Evolutionary conservation across 2,329 filamentous ascomycete species (phyloP).

Genomic region (Penicillium sp.): DNA sequence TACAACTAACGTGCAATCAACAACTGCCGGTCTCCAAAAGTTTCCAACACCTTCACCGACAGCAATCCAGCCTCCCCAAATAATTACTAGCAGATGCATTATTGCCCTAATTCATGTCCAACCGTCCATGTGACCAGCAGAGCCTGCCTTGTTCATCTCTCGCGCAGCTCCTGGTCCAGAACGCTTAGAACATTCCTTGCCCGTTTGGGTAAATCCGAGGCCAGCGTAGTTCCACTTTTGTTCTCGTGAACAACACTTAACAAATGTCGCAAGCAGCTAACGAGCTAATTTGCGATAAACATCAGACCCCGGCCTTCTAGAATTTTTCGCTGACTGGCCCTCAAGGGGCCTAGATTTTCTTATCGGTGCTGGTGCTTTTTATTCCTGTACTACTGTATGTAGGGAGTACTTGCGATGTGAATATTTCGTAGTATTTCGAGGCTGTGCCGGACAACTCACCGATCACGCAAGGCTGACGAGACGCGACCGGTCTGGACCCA

Average conservation of each 20-base stretch:
- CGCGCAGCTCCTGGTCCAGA: neutral
- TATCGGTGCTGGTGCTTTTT: neutral
- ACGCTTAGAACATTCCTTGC: neutral
- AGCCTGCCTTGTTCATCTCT: neutral
- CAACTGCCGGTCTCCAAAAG: neutral
- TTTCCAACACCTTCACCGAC: neutral
- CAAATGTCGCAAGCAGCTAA: neutral
- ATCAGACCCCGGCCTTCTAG: conserved; percentile 6
- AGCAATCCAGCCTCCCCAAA: neutral
- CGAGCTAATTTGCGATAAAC: conserved; percentile 9
- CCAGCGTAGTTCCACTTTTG: neutral
- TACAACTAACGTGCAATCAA: neutral
- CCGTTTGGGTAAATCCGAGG: conserved; percentile 11
- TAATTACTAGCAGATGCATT: neutral
- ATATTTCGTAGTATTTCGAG: neutral
- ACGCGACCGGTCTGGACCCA: neutral
- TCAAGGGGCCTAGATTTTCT: neutral
- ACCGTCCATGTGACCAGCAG: conserved; percentile 3
- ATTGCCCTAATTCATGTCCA: neutral
- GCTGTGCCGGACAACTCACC: neutral
- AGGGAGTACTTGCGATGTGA: too few relatives aligned
- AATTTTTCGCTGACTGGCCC: neutral
- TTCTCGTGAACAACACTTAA: neutral
- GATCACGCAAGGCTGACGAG: neutral
- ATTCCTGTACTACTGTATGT: neutral